phyloP scores from a whole-genome alignment of 2,329 filamentous ascomycete genomes.

The Exophiala calicioides region DNA sequence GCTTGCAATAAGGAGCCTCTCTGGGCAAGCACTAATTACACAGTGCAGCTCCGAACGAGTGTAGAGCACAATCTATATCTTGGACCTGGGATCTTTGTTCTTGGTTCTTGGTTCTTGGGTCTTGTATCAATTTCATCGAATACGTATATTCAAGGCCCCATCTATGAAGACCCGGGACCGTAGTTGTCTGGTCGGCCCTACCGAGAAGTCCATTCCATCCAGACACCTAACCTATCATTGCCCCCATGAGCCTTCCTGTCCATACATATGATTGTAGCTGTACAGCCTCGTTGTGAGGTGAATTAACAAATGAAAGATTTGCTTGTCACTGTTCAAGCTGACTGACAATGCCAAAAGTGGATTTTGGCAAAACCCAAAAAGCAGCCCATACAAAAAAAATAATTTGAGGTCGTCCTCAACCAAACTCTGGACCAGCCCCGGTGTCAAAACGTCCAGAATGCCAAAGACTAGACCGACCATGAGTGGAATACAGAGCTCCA shows the following conservation, averaged over 20 bases:
- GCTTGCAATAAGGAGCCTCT: no score
- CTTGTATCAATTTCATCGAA: no score
- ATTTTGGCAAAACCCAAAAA: conserved; percentile 19
- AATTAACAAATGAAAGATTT: conserved; percentile 29
- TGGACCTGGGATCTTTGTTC: no score
- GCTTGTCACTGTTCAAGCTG: conserved; percentile 27
- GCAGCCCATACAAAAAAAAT: conserved; percentile 22
- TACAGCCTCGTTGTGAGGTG: conserved; percentile 23
- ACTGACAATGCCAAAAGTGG: conserved; percentile 21
- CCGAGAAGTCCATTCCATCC: neutral
- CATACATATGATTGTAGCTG: conserved; percentile 29
- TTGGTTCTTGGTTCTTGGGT: no score
- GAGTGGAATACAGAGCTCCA: neutral
- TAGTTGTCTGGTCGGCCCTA: neutral
- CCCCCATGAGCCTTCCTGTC: conserved; percentile 12
- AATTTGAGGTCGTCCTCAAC: neutral
- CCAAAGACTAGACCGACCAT: conserved; percentile 12
- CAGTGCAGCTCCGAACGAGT: neutral
- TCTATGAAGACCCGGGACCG: neutral
- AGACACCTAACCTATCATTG: conserved; percentile 1
- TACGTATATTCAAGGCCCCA: neutral
- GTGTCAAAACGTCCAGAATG: conserved; percentile 11
- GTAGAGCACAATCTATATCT: no score
- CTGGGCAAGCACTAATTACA: no score
- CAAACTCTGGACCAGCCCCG: conserved; percentile 5